A percentile compares a stretch with the other conserved stretches of the same genome.
These are phyloP conservation scores for Rhizoclosmatium globosum DNA, from an alignment of 192 early-diverging fungal genomes.

Conservation along the genomic window DNA sequence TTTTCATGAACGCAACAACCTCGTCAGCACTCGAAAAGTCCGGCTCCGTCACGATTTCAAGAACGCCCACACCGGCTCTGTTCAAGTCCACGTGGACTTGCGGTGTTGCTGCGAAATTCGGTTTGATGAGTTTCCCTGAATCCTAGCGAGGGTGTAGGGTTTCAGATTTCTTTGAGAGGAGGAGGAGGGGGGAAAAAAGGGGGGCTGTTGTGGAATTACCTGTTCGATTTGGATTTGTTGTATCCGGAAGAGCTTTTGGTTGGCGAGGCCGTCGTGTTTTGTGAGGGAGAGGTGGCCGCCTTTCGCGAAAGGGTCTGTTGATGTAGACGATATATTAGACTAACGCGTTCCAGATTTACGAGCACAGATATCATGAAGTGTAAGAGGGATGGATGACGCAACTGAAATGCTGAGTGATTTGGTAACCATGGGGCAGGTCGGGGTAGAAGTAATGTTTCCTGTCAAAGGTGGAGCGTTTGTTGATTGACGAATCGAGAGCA, in stretches of 20 bases:
- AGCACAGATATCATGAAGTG: background rate
- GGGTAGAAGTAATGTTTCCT: constrained; percentile 97
- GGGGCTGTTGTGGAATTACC: constrained; percentile 34
- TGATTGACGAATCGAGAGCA: constrained; percentile 71
- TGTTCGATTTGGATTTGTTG: constrained; percentile 92
- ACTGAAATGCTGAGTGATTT: constrained; percentile 88
- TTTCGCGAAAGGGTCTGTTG: constrained; percentile 72
- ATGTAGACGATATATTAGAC: background rate
- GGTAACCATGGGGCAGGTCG: constrained; percentile 92
- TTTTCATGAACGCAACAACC: constrained; percentile 78
- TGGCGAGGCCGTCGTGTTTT: constrained; percentile 64
- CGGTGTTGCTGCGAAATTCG: constrained; percentile 60
- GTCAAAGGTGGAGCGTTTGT: constrained; percentile 78
- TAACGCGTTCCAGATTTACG: too few relatives aligned
- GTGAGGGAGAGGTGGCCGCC: constrained; percentile 72
- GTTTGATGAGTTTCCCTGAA: constrained; percentile 77
- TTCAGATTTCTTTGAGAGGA: constrained; percentile 6
- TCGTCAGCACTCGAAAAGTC: constrained; percentile 82
- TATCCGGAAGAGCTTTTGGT: constrained; percentile 67
- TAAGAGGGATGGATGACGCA: background rate
- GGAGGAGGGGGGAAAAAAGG: background rate
- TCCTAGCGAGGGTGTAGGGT: constrained; percentile 52
- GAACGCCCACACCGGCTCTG: constrained; percentile 83
- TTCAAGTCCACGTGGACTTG: constrained; percentile 84
- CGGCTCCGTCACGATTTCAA: constrained; percentile 93